These are phyloP conservation scores for Colletotrichum sp. DNA, from an alignment of 2,329 filamentous ascomycete genomes.

Conservation along the genomic window DNA sequence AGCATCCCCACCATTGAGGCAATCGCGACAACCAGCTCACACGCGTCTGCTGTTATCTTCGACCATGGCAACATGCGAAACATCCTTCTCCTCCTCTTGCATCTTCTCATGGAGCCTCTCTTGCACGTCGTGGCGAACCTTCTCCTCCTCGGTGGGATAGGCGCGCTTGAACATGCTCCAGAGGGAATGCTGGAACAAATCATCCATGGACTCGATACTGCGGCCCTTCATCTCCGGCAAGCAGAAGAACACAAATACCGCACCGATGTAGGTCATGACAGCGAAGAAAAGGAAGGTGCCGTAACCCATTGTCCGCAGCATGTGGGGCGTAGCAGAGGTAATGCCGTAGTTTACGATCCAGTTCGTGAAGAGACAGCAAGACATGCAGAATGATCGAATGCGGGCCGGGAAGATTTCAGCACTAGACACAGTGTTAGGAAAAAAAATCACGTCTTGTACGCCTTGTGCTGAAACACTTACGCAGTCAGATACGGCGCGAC, in stretches of 20 bases:
- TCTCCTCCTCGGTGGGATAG: conserved; percentile 54
- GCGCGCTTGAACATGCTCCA: conserved; percentile 45
- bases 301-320: conserved; percentile 20
- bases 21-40: not conserved
- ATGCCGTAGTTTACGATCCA: conserved; percentile 37
- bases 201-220: conserved; percentile 54
- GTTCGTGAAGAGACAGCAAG: conserved; percentile 28
- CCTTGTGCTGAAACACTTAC: not conserved
- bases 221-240: conserved; percentile 56
- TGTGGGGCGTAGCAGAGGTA: conserved; percentile 29
- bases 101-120: not conserved
- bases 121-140: conserved; percentile 5
- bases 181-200: conserved; percentile 44
- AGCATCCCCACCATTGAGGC: not conserved
- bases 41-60: not conserved
- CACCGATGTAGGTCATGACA: conserved; percentile 3
- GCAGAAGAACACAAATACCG: conserved; percentile 49
- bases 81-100: not conserved
- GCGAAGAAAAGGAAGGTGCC: conserved; percentile 20
- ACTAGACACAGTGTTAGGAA: not conserved
- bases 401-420: conserved; percentile 34
- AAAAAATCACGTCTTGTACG: accelerated
- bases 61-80: not conserved
- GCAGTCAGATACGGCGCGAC: conserved; percentile 27
- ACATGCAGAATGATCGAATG: conserved; percentile 31